phyloP scores from a whole-genome alignment of 2,329 filamentous ascomycete species.

The Aspergillus niger region DNA sequence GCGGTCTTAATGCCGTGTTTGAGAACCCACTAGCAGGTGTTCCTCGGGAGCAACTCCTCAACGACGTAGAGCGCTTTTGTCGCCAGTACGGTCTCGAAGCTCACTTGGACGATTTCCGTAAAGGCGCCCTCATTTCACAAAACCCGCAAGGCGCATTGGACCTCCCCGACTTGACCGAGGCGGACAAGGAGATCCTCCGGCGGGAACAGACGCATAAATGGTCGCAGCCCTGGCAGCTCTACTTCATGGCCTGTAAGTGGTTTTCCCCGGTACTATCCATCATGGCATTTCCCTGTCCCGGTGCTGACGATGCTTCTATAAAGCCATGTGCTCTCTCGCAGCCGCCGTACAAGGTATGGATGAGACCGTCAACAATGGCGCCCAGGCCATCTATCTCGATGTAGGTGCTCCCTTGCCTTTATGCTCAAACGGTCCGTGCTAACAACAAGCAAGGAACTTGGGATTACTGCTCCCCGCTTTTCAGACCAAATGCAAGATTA shows the following conservation, averaged over 20 bases:
- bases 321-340: slow-evolving; percentile 54
- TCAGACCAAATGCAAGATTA: slow-evolving; percentile 28
- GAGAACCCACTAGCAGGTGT: slow-evolving; percentile 60
- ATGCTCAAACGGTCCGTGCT: background rate
- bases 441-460: slow-evolving; percentile 9
- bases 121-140: slow-evolving; percentile 56
- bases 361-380: slow-evolving; percentile 53
- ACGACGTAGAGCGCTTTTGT: slow-evolving; percentile 59
- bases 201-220: slow-evolving; percentile 54
- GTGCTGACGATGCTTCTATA: background rate
- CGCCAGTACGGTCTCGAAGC: slow-evolving; percentile 51
- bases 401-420: slow-evolving; percentile 14
- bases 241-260: slow-evolving; percentile 46
- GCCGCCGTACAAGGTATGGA: slow-evolving; percentile 59
- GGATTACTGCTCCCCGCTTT: slow-evolving; percentile 14
- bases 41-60: slow-evolving; percentile 54
- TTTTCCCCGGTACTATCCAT: too few species aligned
- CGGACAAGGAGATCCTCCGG: slow-evolving; percentile 45
- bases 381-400: slow-evolving; percentile 40
- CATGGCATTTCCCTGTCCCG: background rate
- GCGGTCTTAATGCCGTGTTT: slow-evolving; percentile 42
- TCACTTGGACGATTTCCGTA: slow-evolving; percentile 52
- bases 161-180: slow-evolving; percentile 49
- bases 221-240: slow-evolving; percentile 53
- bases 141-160: slow-evolving; percentile 52